Evolutionary conservation across 2,329 filamentous ascomycete species (phyloP), one percentile per base, ranked within the genome.

Genomic region (Cylindrodendrum hubeiense): DNA sequence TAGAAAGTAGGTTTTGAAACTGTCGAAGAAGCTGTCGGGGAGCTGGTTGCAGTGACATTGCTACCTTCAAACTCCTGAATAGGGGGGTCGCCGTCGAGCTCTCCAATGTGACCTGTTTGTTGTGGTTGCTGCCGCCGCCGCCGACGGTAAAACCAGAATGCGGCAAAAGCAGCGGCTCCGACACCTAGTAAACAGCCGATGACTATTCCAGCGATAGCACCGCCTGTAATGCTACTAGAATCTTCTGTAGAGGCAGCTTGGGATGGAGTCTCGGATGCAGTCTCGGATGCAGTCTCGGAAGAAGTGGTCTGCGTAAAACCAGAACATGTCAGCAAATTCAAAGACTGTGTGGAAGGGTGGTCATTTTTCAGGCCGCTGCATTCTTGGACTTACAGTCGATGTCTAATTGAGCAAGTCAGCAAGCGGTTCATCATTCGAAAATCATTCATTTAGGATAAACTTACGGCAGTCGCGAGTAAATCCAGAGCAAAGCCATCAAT

Each of bases 401-500:
- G 37, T 39, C 37, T 39, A 39, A 34, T 9, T 3, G 37, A n/a
- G 4, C 5, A 5, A n/a, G 37, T 39, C n/a, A 39, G 37, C 37
- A 4, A 39, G 5, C 8, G 7, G 8, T n/a, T 30, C 28, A 30
- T 30, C 2, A 30, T 30, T 30, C 12, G 37, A 39, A 8, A 39
- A n/a, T 39, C n/a, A 8, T 8, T n/a, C 37, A n/a, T 8, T 13
- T 4, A 5, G 5, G 19, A 28, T 10, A 50, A 5, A 52, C 49
- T 52, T 19, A 52, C 49, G 21, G 6, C 24, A 19, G 13, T 33
- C 8, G 26, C 3, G 7, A 58, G 10, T 21, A 47, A 37, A 13
- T 58, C 54, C 8, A 58, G 44, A 13, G 54, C 54, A 26, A 47
- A 49, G 24, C 54, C 54, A 22, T 58, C 54, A 19, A 58, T 49